Evolutionary conservation across 2,329 filamentous ascomycete genomes (phyloP).

Genomic region (Graphiopsis chlorocephala): DNA sequence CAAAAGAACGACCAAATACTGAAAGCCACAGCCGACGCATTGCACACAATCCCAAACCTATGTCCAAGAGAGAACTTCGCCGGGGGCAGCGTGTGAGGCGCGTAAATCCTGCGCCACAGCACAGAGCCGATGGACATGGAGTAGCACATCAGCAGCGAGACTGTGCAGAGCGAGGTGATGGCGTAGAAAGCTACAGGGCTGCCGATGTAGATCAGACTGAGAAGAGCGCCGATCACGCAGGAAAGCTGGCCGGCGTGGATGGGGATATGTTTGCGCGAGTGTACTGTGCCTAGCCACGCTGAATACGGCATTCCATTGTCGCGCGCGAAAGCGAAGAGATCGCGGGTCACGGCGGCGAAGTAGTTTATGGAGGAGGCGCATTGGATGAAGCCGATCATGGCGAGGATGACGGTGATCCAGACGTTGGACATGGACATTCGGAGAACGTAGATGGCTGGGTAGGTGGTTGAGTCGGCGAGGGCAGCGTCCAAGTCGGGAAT

Average conservation of each 20-base stretch:
- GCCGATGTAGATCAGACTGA: slow-evolving; percentile 40
- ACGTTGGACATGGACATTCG: slow-evolving; percentile 19
- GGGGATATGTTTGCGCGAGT: slow-evolving; percentile 19
- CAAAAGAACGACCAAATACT: slow-evolving; percentile 21
- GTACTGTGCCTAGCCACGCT: slow-evolving; percentile 31
- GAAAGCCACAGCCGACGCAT: slow-evolving; percentile 21
- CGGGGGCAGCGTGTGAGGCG: slow-evolving; percentile 22
- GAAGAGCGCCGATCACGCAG: slow-evolving; percentile 48
- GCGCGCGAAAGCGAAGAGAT: slow-evolving; percentile 35
- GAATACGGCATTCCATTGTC: slow-evolving; percentile 38
- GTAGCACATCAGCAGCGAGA: slow-evolving; percentile 22
- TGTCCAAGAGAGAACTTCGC: slow-evolving; percentile 17
- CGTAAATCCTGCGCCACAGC: slow-evolving; percentile 24
- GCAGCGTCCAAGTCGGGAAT: slow-evolving; percentile 33
- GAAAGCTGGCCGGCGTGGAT: slow-evolving; percentile 38
- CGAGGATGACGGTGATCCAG: slow-evolving; percentile 18
- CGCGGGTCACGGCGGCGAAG: slow-evolving; percentile 20
- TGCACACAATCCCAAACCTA: slow-evolving; percentile 23
- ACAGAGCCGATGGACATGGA: slow-evolving; percentile 26
- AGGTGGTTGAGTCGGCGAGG: slow-evolving; percentile 31
- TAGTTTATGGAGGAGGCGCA: slow-evolving; percentile 34
- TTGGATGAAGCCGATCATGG: slow-evolving; percentile 19
- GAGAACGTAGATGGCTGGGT: slow-evolving; percentile 38
- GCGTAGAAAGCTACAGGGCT: slow-evolving; percentile 40
- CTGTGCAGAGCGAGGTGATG: slow-evolving; percentile 37